Base-by-base conservation (phyloP, 163 green algal species). In the Scenedesmus sp. region DNA sequence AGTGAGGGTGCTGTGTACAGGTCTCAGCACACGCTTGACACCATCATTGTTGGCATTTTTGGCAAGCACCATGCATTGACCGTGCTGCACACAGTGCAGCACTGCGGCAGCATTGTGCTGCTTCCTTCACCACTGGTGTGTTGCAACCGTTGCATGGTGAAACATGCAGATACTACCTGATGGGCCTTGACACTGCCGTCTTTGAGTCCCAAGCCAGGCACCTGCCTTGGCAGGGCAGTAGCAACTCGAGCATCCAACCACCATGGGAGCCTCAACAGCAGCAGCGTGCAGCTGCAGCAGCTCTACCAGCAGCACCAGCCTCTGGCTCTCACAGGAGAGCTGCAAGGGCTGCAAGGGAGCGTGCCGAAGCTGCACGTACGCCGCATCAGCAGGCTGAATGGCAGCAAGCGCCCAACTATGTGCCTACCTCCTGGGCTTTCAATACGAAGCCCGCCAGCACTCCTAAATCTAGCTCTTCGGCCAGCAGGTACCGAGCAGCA, bases 181-280 rank as follows among this genome's bases (percentile, higher is more conserved):
- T 86, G 30, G 80, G 80, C 1, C 80, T 86, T 65, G 80, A 86
- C 43, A 68, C 46, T 44, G 80, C 80, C 30, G 80, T 86, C 13
- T 86, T 61, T 61, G 80, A 86, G 16, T 70, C 80, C 5, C 5
- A 16, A 37, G 9, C 37, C 30, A 70, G 80, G 43, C 42, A 2
- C 30, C n/a, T 86, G 80, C 46, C 80, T 35, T 86, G 80, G 80
- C 46, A 70, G 1, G 35, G 65, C 65, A 76, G 7, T 7, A 40
- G 30, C 65, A 40, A 2, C 30, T 37, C 65, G 4, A 16, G 6
- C 20, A 15, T 3, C 16, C 35, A 81, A 3, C 72, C 72, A 33
- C 49, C 15, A 0, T 1, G 33, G 13, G 72, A 81, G 37, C 35
- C 35, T 33, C 35, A 46, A 12, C 72, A 81, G 35, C 35, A 81